Evolutionary conservation across 2,329 filamentous ascomycete species (phyloP).

Genomic region (Fusarium nematophilum): DNA sequence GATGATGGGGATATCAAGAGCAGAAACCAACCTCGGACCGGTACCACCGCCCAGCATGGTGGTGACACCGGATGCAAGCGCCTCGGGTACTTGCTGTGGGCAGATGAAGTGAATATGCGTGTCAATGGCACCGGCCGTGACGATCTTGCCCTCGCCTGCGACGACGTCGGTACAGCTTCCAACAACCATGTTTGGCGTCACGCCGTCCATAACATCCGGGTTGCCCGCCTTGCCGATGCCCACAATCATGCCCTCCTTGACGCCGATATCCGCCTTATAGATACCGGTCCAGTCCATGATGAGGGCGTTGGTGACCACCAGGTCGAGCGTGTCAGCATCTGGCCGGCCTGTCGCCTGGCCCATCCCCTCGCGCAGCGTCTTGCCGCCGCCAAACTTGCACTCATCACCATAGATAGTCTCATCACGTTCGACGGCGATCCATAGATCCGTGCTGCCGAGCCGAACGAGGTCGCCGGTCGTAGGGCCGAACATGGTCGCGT

Average conservation of each 20-base stretch:
- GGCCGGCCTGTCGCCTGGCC: slow-evolving; percentile 85
- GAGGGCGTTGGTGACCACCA: slow-evolving; percentile 89
- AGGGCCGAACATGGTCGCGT: slow-evolving; percentile 91
- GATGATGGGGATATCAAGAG: background rate
- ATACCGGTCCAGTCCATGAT: slow-evolving; percentile 93
- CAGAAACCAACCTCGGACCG: slow-evolving; percentile 75
- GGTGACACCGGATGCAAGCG: slow-evolving; percentile 86
- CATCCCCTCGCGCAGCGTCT: slow-evolving; percentile 95
- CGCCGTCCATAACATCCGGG: slow-evolving; percentile 95
- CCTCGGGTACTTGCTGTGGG: slow-evolving; percentile 88
- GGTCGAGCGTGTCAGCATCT: slow-evolving; percentile 80
- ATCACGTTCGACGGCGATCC: slow-evolving; percentile 91
- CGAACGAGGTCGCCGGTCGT: slow-evolving; percentile 88
- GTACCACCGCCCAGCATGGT: slow-evolving; percentile 92
- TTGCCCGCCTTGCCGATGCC: slow-evolving; percentile 96
- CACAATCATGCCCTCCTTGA: slow-evolving; percentile 87
- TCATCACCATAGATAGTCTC: slow-evolving; percentile 89
- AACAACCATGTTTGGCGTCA: slow-evolving; percentile 81
- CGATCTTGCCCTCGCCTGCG: slow-evolving; percentile 88
- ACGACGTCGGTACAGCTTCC: slow-evolving; percentile 93
- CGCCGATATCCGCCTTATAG: slow-evolving; percentile 95
- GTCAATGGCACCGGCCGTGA: slow-evolving; percentile 91
- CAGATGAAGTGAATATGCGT: slow-evolving; percentile 95
- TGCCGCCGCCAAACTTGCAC: slow-evolving; percentile 94
- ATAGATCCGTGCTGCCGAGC: slow-evolving; percentile 85